Conservation (phyloP, 768 basidiomycete genomes). For the Boletus bicolor region DNA sequence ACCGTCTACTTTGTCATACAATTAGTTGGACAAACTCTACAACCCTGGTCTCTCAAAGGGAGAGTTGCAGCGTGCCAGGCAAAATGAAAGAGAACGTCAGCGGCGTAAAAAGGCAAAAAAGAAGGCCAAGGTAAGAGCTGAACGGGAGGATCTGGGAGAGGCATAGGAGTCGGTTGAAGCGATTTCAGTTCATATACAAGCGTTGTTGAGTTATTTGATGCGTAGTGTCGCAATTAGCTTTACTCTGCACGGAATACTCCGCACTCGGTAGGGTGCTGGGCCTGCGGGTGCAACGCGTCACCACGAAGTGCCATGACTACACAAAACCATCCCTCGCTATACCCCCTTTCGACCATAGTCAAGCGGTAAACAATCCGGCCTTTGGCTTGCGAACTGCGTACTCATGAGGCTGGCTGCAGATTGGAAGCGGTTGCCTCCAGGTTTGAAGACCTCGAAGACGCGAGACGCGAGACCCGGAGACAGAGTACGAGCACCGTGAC, state of each 20-base stretch:
- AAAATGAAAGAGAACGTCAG: slow-evolving; percentile 71
- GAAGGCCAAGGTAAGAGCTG: slow-evolving; percentile 41
- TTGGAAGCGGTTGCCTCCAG: slow-evolving; percentile 92
- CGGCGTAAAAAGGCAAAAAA: slow-evolving; percentile 78
- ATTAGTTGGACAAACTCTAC: slow-evolving; percentile 62
- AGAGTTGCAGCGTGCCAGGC: slow-evolving; percentile 65
- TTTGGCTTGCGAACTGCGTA: slow-evolving; percentile 2
- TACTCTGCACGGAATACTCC: not conserved
- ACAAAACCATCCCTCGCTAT: slow-evolving; percentile 49
- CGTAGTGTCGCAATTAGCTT: too few relatives aligned
- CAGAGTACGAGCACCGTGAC: slow-evolving; percentile 33
- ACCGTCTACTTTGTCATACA: not conserved
- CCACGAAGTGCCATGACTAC: slow-evolving; percentile 18
- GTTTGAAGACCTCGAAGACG: slow-evolving; percentile 86
- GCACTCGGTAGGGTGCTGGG: not conserved
- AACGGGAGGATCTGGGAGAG: slow-evolving; percentile 11
- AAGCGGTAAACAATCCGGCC: slow-evolving; percentile 56
- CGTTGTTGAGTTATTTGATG: not conserved
- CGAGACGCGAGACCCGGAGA: slow-evolving; percentile 23
- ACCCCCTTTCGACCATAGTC: slow-evolving; percentile 78
- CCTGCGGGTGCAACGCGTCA: not conserved
- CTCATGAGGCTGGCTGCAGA: slow-evolving; percentile 38
- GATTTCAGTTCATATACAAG: not conserved
- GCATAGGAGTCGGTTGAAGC: slow-evolving; percentile 8
- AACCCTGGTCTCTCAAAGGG: slow-evolving; percentile 79